Evolutionary conservation across 2,329 filamentous ascomycete species (phyloP), one percentile per base, ranked within the genome.

Genomic region (Curvularia lunata): DNA sequence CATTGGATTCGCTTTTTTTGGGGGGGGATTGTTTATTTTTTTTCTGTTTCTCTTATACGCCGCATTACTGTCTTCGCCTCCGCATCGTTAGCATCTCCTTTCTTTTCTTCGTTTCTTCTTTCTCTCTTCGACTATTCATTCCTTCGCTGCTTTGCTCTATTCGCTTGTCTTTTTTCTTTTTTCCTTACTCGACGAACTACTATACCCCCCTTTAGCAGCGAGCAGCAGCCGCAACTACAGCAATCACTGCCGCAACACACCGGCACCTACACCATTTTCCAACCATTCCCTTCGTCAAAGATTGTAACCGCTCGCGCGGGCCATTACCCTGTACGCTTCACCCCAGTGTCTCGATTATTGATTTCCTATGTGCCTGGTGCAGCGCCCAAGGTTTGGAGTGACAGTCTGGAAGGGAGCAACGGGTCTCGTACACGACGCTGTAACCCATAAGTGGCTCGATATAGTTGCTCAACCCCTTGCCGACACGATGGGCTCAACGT

Each of bases 241-340:
- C 34, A 37, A 9, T 4, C 61, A 54, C 52, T 63, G 51, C 53
- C 62, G 19, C 54, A 47, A 25, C 21, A 25, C 40, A 42, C 21
- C 5, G 19, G 40, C 40, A 42, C 40, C 19, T 13, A 6, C 45
- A 48, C 55, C 51, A 56, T 55, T 55, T 56, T 43, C 40, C 43
- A 58, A 62, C 55, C 66, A 65, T 66, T 61, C 40, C 55, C 49
- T 67, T 57, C 57, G 58, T 61, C 64, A 69, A 75, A 72, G 75
- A 77, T 69, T 75, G 73, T 76, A 74, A 70, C 75, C 72, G 75
- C 75, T 76, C 75, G 64, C 75, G 75, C 75, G 75, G 75, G 71
- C 66, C 62, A 71, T 60, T 67, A 64, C 59, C 42, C 48, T 75
- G 71, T 73, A 71, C 62, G 57, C 60, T 69, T 65, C 52, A 63